Conservation (phyloP, 176 grass and related monocot genomes). For the Aegilops longissima region DNA sequence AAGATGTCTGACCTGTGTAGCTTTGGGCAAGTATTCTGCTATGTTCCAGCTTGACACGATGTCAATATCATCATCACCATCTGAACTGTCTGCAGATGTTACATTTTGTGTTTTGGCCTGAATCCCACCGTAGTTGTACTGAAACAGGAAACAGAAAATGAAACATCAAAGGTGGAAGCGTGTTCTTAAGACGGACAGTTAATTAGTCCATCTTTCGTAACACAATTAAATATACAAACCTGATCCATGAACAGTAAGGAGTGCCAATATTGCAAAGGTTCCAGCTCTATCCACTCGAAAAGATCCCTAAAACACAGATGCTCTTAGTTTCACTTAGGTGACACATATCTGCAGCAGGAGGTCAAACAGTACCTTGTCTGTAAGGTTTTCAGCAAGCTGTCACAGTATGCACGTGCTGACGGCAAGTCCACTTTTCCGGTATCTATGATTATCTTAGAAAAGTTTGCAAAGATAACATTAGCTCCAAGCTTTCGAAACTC, state of each 20-base stretch:
- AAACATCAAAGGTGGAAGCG: conserved; percentile 26
- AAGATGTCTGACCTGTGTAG: conserved; percentile 68
- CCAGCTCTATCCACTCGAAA: conserved; percentile 97
- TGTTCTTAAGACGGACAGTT: neutral
- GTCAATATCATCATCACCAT: conserved; percentile 62
- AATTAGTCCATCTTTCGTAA: neutral
- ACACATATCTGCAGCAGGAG: conserved; percentile 8
- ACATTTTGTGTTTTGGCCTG: conserved; percentile 59
- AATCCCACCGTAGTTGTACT: conserved; percentile 97
- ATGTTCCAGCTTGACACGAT: conserved; percentile 97
- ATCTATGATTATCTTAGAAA: conserved; percentile 98
- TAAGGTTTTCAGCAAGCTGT: conserved; percentile 88
- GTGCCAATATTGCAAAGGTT: conserved; percentile 94
- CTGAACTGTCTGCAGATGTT: conserved; percentile 29
- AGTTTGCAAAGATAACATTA: conserved; percentile 85
- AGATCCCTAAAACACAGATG: conserved; percentile 67
- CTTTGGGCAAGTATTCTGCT: conserved; percentile 79
- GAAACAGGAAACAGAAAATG: conserved; percentile 36
- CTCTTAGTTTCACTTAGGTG: conserved; percentile 21
- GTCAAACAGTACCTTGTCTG: conserved; percentile 74
- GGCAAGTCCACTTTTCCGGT: conserved; percentile 87
- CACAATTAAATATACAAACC: conserved; percentile 48
- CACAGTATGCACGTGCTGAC: conserved; percentile 79
- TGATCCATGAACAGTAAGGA: conserved; percentile 95
- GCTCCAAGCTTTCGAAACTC: conserved; percentile 91